phyloP scores from a whole-genome alignment of 116 monocot species.

The Trichopus zeylanicus region DNA sequence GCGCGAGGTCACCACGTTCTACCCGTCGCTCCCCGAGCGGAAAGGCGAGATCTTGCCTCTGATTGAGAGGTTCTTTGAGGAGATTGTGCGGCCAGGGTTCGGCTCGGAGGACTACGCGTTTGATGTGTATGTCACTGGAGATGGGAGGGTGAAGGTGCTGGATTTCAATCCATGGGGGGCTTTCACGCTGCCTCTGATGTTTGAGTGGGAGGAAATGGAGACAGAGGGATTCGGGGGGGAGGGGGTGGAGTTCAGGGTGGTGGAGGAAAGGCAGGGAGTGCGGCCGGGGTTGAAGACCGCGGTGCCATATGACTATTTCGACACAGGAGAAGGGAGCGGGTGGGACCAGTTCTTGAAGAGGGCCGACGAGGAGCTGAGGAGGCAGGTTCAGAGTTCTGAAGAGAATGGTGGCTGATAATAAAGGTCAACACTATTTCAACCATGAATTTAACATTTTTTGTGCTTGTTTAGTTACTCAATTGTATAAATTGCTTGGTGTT shows the following conservation, averaged over 20 bases:
- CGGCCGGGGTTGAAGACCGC: slow-evolving; percentile 32
- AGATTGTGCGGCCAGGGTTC: slow-evolving; percentile 2
- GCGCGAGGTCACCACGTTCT: background rate
- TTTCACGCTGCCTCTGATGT: slow-evolving; percentile 26
- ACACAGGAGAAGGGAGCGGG: slow-evolving; percentile 31
- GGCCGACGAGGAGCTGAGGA: slow-evolving; percentile 11
- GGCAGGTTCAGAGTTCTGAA: background rate
- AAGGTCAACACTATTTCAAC: too few relatives aligned
- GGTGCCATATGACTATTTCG: slow-evolving; percentile 30
- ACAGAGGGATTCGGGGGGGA: background rate
- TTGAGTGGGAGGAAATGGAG: slow-evolving; percentile 32
- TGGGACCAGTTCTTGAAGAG: slow-evolving; percentile 36
- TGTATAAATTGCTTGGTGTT: too few relatives aligned
- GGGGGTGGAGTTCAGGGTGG: slow-evolving; percentile 13
- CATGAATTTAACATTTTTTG: too few relatives aligned
- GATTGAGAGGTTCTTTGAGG: background rate
- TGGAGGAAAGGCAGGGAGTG: slow-evolving; percentile 18
- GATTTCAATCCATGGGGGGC: slow-evolving; percentile 40
- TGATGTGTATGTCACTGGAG: slow-evolving; percentile 17
- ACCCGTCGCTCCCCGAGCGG: background rate
- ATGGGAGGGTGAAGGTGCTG: slow-evolving; percentile 17
- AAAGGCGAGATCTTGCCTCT: background rate
- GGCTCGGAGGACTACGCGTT: slow-evolving; percentile 16
- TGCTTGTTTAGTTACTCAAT: too few relatives aligned
- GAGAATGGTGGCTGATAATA: too few relatives aligned